These are phyloP conservation scores for Aureobasidium sp. DNA, from an alignment of 2,329 filamentous ascomycete species.

Conservation along the genomic window DNA sequence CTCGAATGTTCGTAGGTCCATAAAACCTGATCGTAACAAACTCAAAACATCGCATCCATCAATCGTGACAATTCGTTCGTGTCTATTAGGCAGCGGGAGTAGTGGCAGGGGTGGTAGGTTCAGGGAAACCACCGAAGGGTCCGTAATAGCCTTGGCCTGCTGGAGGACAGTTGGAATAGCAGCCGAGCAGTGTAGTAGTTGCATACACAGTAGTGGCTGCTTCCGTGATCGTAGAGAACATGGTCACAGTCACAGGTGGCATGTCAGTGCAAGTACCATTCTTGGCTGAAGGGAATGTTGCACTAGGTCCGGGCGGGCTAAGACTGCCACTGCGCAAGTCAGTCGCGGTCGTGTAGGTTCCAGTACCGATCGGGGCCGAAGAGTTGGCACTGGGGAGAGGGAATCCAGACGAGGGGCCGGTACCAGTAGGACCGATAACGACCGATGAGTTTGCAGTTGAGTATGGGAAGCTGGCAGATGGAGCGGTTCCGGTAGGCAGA, in stretches of 20 bases:
- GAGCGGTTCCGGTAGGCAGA: background rate
- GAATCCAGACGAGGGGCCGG: background rate
- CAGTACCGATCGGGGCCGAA: background rate
- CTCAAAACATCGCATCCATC: background rate
- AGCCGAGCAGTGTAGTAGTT: constrained; percentile 12
- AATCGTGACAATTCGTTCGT: background rate
- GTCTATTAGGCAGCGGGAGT: background rate
- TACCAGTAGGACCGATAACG: background rate
- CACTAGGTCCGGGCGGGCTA: background rate
- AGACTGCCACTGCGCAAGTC: constrained; percentile 4
- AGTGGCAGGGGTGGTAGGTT: background rate
- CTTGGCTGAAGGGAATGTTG: background rate
- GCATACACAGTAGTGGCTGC: constrained; percentile 6
- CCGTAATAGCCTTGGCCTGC: constrained; percentile 6
- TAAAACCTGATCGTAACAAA: background rate
- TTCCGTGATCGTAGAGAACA: constrained; percentile 1
- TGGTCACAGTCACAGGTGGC: background rate
- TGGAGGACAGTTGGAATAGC: constrained; percentile 14
- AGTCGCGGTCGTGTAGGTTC: background rate
- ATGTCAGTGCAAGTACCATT: constrained; percentile 2
- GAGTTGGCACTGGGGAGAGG: background rate
- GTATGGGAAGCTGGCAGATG: constrained; percentile 3
- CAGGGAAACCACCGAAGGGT: background rate
- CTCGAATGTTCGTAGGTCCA: background rate
- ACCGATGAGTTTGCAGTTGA: background rate